Evolutionary conservation across 2,329 filamentous ascomycete genomes (phyloP).

Genomic region (Macrophomina phaseolina): DNA sequence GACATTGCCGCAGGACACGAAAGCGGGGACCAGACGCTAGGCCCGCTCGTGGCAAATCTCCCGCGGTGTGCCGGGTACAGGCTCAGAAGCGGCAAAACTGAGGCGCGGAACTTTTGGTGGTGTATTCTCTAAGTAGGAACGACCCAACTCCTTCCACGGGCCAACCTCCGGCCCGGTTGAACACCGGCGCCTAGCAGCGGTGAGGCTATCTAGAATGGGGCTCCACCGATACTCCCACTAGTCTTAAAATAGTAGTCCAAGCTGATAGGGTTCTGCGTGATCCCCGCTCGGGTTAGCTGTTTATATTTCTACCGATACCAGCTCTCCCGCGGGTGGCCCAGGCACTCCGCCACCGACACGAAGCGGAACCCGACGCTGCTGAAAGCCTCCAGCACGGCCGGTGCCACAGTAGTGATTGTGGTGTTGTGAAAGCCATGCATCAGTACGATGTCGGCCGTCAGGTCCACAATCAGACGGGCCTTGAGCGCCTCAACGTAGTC

Average conservation of each 20-base stretch:
- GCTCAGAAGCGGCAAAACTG: too few species aligned
- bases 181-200: not conserved
- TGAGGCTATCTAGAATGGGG: not conserved
- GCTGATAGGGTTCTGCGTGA: not conserved
- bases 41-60: too few species aligned
- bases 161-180: too few species aligned
- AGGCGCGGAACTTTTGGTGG: too few species aligned
- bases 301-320: not conserved
- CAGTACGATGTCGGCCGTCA: not conserved
- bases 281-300: not conserved
- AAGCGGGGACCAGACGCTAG: too few species aligned
- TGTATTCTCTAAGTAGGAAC: too few species aligned
- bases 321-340: not conserved
- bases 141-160: too few species aligned
- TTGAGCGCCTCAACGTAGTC: not conserved
- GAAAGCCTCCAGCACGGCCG: not conserved
- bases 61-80: too few species aligned
- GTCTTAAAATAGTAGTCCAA: not conserved
- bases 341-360: conserved; percentile 9
- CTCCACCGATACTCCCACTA: not conserved
- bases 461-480: not conserved
- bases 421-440: conserved; percentile 6
- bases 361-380: not conserved
- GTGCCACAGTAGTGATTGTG: not conserved
- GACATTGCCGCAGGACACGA: too few species aligned